Conservation (phyloP, 23 red algal species). For the Gracilaria gracilis region DNA sequence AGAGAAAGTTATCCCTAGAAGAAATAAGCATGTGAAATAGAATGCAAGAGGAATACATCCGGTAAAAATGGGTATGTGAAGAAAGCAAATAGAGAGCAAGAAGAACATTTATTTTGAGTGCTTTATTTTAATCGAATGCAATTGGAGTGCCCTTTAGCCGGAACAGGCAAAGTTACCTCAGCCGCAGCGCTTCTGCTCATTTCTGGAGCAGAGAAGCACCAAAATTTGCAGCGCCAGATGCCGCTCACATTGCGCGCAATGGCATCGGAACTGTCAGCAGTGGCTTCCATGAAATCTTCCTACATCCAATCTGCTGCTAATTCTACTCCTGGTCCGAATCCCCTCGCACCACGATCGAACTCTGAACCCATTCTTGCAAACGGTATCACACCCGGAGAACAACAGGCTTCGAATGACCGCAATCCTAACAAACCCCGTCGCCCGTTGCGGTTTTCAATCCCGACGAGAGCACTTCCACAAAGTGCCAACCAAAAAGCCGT, state of each 20-base stretch:
- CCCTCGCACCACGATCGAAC: background rate
- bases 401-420: background rate
- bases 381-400: constrained; percentile 27
- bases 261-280: constrained; percentile 14
- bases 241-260: constrained; percentile 9
- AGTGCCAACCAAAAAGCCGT: constrained; percentile 9
- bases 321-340: background rate
- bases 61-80: no score
- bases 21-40: no score
- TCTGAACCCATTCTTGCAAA: constrained; percentile 7
- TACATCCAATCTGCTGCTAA: constrained; percentile 7
- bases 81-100: no score
- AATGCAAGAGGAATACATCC: no score
- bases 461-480: background rate
- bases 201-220: constrained; percentile 63
- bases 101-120: no score
- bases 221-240: constrained; percentile 13
- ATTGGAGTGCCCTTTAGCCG: no score
- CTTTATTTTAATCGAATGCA: no score
- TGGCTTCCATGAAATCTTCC: background rate
- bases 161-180: no score
- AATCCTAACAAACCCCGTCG: constrained; percentile 4
- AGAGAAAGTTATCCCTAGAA: no score
- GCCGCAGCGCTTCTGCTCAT: constrained; percentile 62
- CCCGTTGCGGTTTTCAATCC: background rate